phyloP scores from a whole-genome alignment of 176 grass and related monocot genomes.

The Puccinellia tenuiflora region DNA sequence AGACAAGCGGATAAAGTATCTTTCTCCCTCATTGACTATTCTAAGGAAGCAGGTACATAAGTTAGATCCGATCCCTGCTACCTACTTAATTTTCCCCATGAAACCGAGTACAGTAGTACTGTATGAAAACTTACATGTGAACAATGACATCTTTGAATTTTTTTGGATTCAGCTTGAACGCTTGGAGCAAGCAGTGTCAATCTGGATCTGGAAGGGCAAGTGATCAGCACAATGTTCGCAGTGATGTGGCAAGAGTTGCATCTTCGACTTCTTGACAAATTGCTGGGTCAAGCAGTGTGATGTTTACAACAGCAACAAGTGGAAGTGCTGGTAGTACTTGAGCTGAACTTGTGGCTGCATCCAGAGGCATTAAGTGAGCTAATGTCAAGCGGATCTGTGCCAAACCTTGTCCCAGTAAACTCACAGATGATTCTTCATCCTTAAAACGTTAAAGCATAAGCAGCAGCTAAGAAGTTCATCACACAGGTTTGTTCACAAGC shows the following conservation, averaged over 20 bases:
- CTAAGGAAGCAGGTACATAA: conserved; percentile 81
- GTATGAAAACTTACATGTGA: background rate
- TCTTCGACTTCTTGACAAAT: conserved; percentile 55
- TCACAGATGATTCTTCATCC: background rate
- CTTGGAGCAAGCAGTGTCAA: conserved; percentile 31
- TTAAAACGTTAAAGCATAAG: background rate
- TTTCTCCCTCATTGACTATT: conserved; percentile 57
- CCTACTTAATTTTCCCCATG: background rate
- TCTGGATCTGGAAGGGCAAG: conserved; percentile 15
- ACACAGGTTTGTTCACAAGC: background rate
- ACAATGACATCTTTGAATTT: background rate
- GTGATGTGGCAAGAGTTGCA: conserved; percentile 22
- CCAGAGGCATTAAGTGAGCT: background rate
- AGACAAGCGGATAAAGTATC: conserved; percentile 56
- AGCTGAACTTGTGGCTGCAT: background rate
- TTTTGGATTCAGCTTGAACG: background rate
- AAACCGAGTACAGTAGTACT: background rate
- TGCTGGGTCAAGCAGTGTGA: conserved; percentile 28
- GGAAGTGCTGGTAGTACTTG: conserved; percentile 44
- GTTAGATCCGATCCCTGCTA: background rate
- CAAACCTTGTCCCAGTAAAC: background rate
- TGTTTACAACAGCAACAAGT: conserved; percentile 37
- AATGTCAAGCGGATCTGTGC: background rate
- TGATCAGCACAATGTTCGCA: conserved; percentile 17
- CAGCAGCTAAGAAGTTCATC: background rate